These are phyloP conservation scores for Aspergillus incahuasiensis DNA, from an alignment of 495 filamentous ascomycete species.

Conservation along the genomic window DNA sequence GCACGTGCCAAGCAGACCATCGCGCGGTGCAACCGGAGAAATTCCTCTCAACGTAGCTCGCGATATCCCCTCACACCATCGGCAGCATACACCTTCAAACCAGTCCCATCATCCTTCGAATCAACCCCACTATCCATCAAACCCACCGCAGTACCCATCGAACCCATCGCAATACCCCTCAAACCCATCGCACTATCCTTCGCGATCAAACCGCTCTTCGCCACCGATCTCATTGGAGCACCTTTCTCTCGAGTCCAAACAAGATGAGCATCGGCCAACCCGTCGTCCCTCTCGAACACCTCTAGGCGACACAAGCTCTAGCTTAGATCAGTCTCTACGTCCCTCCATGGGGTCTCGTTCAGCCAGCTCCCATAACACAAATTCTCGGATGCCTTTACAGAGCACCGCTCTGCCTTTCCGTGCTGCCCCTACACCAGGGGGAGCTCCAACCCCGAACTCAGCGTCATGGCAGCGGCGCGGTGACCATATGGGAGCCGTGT, in stretches of 20 bases:
- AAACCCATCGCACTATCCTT: conserved; percentile 19
- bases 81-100: conserved; percentile 24
- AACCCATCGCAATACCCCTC: not conserved
- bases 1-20: conserved; percentile 27
- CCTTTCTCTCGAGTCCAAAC: conserved; percentile 35
- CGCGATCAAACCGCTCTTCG: conserved; percentile 27
- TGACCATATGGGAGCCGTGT: conserved; percentile 13
- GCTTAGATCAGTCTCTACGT: conserved; percentile 31
- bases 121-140: conserved; percentile 10
- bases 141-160: conserved; percentile 15
- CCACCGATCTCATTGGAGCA: conserved; percentile 38
- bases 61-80: conserved; percentile 19
- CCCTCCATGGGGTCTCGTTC: conserved; percentile 36
- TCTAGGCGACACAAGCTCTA: conserved; percentile 35
- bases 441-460: conserved; percentile 35
- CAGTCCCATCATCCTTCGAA: conserved; percentile 13
- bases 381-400: conserved; percentile 34
- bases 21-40: conserved; percentile 61
- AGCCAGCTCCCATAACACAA: conserved; percentile 35
- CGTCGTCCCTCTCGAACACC: conserved; percentile 37
- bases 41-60: conserved; percentile 58
- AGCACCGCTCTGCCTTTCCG: conserved; percentile 40
- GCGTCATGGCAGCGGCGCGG: conserved; percentile 34
- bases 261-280: conserved; percentile 32
- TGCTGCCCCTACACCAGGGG: conserved; percentile 38